phyloP scores from a whole-genome alignment of 805 yeast genomes.

The Aciculoconidium aculeatum region DNA sequence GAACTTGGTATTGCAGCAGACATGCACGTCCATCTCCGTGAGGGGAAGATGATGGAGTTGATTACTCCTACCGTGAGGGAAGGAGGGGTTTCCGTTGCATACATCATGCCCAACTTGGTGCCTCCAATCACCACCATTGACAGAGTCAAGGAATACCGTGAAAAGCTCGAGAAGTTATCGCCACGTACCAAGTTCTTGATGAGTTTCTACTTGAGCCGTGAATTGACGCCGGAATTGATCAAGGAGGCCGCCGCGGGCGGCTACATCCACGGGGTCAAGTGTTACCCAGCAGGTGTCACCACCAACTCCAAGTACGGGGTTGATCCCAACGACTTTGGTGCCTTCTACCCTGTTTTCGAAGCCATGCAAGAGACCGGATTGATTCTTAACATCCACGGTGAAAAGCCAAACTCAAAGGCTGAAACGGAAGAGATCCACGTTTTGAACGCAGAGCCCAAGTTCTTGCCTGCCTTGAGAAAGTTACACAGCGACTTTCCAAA shows the following conservation, averaged over 20 bases:
- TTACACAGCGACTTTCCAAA: slow-evolving; percentile 81
- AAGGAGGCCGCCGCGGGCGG: slow-evolving; percentile 66
- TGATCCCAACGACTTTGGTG: slow-evolving; percentile 84
- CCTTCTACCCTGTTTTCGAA: slow-evolving; percentile 82
- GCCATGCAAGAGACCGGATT: slow-evolving; percentile 77
- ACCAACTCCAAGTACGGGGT: slow-evolving; percentile 92
- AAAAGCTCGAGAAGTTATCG: slow-evolving; percentile 54
- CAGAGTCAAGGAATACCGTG: slow-evolving; percentile 65
- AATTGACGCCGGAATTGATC: slow-evolving; percentile 80
- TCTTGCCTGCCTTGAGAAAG: slow-evolving; percentile 80
- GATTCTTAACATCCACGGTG: slow-evolving; percentile 91
- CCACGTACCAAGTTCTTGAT: slow-evolving; percentile 85
- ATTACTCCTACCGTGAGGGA: slow-evolving; percentile 84
- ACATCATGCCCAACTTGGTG: slow-evolving; percentile 91
- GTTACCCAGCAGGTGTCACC: slow-evolving; percentile 99
- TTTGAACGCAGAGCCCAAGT: slow-evolving; percentile 88
- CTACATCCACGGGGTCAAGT: slow-evolving; percentile 81
- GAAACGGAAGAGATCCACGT: slow-evolving; percentile 66
- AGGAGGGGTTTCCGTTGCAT: slow-evolving; percentile 90
- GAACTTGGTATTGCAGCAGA: slow-evolving; percentile 76
- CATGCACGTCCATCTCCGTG: slow-evolving; percentile 94
- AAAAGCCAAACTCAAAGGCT: slow-evolving; percentile 61
- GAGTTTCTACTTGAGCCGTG: slow-evolving; percentile 79
- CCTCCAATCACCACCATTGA: slow-evolving; percentile 86
- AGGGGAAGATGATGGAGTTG: slow-evolving; percentile 86